A percentile compares a stretch with the other conserved stretches of the same genome.
Evolutionary conservation across 345 rosid genomes (phyloP).

Genomic region (Sisymbrium altissimum): DNA sequence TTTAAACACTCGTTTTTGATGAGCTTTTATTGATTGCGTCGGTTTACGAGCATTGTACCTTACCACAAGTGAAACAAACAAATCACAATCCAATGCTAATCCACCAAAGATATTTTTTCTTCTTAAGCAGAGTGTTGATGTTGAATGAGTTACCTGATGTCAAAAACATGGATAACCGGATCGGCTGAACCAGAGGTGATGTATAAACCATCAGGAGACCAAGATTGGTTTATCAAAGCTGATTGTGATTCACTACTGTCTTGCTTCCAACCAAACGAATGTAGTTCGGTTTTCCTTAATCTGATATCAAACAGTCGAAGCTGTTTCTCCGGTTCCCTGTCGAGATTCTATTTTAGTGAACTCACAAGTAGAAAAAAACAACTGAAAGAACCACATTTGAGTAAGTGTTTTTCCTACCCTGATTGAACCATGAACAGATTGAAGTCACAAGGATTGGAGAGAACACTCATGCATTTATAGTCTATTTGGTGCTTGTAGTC

Average conservation of each 20-base stretch:
- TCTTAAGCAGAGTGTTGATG: background rate
- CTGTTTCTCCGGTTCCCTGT: conserved; percentile 75
- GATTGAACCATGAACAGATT: conserved; percentile 94
- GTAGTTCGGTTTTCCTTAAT: conserved; percentile 72
- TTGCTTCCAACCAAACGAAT: conserved; percentile 91
- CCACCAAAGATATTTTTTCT: background rate
- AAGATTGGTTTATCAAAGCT: conserved; percentile 82
- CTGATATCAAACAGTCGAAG: conserved; percentile 77
- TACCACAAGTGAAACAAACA: background rate
- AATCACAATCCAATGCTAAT: background rate
- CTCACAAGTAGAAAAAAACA: background rate
- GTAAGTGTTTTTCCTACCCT: conserved; percentile 51
- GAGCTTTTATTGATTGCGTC: conserved; percentile 80
- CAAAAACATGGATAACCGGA: conserved; percentile 83
- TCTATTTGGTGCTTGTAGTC: conserved; percentile 79
- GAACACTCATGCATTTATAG: conserved; percentile 91
- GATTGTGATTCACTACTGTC: conserved; percentile 93
- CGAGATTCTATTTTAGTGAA: background rate
- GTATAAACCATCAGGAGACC: conserved; percentile 91
- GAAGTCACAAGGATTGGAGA: conserved; percentile 89
- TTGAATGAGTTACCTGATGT: conserved; percentile 50
- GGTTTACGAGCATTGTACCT: conserved; percentile 72
- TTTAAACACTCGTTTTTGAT: conserved; percentile 80
- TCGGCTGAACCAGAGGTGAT: conserved; percentile 91
- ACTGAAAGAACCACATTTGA: background rate